Evolutionary conservation across 345 rosid genomes (phyloP).

Genomic region (Brassica juncea): DNA sequence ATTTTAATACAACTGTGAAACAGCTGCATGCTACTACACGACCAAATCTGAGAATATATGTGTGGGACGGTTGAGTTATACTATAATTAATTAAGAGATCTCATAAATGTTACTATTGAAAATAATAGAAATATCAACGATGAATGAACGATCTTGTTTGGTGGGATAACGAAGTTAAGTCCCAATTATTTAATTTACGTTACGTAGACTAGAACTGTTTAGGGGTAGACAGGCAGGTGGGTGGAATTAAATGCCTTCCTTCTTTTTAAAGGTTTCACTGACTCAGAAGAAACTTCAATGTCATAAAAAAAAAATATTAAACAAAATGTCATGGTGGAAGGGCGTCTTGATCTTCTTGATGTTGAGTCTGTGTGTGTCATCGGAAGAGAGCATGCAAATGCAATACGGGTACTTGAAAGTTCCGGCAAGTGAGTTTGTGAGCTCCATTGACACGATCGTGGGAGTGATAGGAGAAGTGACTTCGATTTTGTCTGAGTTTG

Average conservation of each 20-base stretch:
- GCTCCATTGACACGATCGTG: constrained; percentile 45
- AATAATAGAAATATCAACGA: constrained; percentile 17
- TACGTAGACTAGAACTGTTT: constrained; percentile 26
- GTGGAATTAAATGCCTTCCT: constrained; percentile 35
- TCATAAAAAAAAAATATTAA: not conserved
- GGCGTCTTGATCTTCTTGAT: constrained; percentile 31
- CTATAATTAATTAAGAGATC: not conserved
- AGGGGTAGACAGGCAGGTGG: constrained; percentile 38
- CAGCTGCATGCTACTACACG: constrained; percentile 24
- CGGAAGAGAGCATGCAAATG: constrained; percentile 16
- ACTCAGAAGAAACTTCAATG: constrained; percentile 29
- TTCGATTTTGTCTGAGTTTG: constrained; percentile 46
- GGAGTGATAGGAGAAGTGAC: constrained; percentile 45
- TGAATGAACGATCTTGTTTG: constrained; percentile 8
- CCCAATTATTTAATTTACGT: constrained; percentile 21
- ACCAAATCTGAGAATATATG: constrained; percentile 26
- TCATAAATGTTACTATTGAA: constrained; percentile 2
- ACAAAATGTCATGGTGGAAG: constrained; percentile 29
- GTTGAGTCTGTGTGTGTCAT: constrained; percentile 27
- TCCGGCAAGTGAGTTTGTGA: constrained; percentile 46
- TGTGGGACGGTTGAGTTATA: constrained; percentile 34
- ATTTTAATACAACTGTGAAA: constrained; percentile 4
- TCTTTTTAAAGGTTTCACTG: constrained; percentile 27
- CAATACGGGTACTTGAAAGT: constrained; percentile 48
- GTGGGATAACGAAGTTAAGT: constrained; percentile 33